A percentile compares a stretch with the other conserved stretches of the same genome.
Conservation (phyloP, 495 filamentous ascomycete species). For the Daldinia vernicosa region DNA sequence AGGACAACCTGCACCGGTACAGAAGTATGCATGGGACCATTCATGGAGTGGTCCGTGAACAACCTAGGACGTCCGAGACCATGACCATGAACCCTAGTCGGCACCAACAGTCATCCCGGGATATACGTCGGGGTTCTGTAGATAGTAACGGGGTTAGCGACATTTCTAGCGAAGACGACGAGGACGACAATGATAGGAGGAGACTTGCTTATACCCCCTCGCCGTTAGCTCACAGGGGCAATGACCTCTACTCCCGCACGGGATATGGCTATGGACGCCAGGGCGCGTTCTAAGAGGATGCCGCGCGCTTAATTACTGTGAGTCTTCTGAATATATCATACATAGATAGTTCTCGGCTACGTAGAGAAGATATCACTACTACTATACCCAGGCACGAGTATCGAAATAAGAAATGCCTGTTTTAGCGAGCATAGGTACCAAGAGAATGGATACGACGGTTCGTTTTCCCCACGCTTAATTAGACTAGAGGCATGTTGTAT, state of each 20-base stretch:
- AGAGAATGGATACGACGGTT: not conserved
- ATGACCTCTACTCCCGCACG: conserved; percentile 19
- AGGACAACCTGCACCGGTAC: not conserved
- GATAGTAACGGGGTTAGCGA: conserved; percentile 33
- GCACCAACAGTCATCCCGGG: not conserved
- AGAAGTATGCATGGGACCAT: not conserved
- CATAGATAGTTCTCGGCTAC: not conserved
- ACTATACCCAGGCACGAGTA: not conserved
- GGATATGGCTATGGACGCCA: not conserved
- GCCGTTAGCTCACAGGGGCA: not conserved
- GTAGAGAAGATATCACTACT: not conserved
- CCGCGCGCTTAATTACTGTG: not conserved
- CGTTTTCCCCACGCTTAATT: not conserved
- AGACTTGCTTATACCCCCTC: not conserved
- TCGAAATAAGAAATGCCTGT: not conserved
- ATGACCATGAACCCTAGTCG: not conserved
- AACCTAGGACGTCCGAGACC: not conserved
- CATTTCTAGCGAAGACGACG: conserved; percentile 12
- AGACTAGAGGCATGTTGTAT: not conserved
- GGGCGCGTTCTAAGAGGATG: not conserved
- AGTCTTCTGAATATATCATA: not conserved
- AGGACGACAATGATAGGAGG: not conserved
- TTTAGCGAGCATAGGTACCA: not conserved
- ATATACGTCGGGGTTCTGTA: not conserved
- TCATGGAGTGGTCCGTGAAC: not conserved